Percentiles rank a stretch among this genome's conserved stretches.
These are phyloP conservation scores for Dioszegia aurantiaca DNA, from an alignment of 768 basidiomycete species.

Conservation along the genomic window DNA sequence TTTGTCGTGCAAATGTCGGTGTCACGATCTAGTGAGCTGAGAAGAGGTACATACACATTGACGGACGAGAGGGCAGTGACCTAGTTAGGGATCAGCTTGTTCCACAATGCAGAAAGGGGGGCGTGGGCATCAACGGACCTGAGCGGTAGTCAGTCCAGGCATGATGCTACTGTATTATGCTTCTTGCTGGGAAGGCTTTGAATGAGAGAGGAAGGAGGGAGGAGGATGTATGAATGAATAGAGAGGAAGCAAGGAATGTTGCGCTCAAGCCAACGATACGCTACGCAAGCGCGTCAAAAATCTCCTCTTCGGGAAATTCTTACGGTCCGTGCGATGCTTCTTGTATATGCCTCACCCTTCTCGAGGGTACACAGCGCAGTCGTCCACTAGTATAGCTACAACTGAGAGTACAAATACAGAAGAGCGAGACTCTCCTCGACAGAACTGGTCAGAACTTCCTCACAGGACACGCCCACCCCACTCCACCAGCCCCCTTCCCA, in stretches of 20 bases:
- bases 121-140: conserved; percentile 25
- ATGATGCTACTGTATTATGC: conserved; percentile 15
- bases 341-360: not conserved
- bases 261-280: no score
- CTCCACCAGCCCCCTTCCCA: conserved; percentile 24
- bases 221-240: not conserved
- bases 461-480: conserved; percentile 37
- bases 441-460: not conserved
- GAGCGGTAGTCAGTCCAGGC: conserved; percentile 46
- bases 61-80: conserved; percentile 39
- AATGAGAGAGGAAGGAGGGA: not conserved
- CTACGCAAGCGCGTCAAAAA: not conserved
- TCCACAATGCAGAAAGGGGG: not conserved
- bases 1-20: no score
- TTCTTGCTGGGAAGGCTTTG: not conserved
- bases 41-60: conserved; percentile 34
- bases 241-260: no score
- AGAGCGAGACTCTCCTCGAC: not conserved
- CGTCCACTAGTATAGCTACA: no score
- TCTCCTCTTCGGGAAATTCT: not conserved
- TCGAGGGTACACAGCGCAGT: no score
- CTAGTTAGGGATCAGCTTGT: conserved; percentile 26
- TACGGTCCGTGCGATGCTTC: no score
- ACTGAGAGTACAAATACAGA: no score
- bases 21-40: not conserved